Base-by-base conservation (phyloP, 2,329 filamentous ascomycete genomes). In the Ophiocordyceps camponoti-leonardi region DNA sequence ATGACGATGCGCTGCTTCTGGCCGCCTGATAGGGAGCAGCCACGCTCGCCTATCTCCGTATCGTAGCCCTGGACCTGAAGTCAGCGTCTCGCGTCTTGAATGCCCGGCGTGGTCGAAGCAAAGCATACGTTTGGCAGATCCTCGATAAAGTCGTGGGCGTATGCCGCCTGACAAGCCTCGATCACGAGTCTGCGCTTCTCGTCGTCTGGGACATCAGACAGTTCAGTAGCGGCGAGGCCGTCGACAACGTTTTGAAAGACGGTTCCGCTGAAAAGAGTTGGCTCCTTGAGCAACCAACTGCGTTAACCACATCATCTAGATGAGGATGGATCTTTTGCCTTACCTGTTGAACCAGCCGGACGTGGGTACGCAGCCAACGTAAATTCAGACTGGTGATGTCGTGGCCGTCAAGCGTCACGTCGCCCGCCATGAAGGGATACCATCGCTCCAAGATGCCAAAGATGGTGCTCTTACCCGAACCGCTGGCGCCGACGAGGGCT, bases 1-100 rank as follows among this genome's bases (percentile, higher is more conserved):
- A 83, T 82, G 2, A 78, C 73, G 23, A 83, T 67, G 6, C 79
- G 70, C 53, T 83, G 80, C 45, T 78, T 71, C 53, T 83, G 79
- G 1, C 80, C 79, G 10, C 80, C 79, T 6, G 75, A 81, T 0
- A 84, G 62, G 42, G 77, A 77, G 10, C 77, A 73, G 0, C 79
- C 80, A 13, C 72, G 69, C 52, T 83, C 77, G 1, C 79, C 79
- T 5, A 83, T 77, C 20, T 66, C 61, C 0, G 78, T 80, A 2
- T 74, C 66, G 51, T 82, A 83, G 5, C 72, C 73, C 57, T 64
- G 22, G 22, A 6, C 7, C 12, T 4, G 2, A 6, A 6, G 31
- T 33, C 10, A 33, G 31, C 31, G 16, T 33, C 31, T 39, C 11
- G 16, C 19, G 13, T 18, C 6, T 19, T 18, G 5, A 8, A 4